Evolutionary conservation across 177 flowering plant species (phyloP), one percentile per base, ranked within the genome.

Genomic region (Telopea speciosissima): DNA sequence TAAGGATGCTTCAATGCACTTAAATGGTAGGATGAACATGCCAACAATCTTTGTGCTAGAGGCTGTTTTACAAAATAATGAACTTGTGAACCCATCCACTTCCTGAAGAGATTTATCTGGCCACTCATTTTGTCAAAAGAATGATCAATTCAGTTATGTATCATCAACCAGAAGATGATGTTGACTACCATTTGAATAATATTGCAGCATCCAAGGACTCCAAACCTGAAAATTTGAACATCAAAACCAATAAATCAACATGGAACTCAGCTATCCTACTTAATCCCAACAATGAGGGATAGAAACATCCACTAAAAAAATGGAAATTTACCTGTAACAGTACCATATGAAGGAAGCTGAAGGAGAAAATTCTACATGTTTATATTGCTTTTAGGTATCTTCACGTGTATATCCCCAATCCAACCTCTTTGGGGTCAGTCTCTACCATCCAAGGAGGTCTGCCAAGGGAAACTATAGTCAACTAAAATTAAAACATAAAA

Each of bases 401-500:
- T 89, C 81, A 90, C 8, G 84, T 36, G 26, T 89, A 92, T 75
- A 92, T 92, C 67, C 98, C 98, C 28, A 92, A 77, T 28, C 88
- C 88, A 28, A 90, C 13, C 83, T 90, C 94, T 76, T 89, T 90
- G 31, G 95, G 90, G 1, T 85, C 68, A 70, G 93, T 88, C 75
- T 92, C 98, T 49, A 90, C 89, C 96, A 87, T 90, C 98, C 98
- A 92, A 31, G 98, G 89, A 66, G 98, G 81, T 81, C 98, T 92
- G 82, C 69, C 6, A 10, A 62, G 64, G 63, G 12, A 24, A 64
- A 73, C 12, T 6, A 52, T 6, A 24, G 73, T 22, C 17, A 73
- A 63, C 8, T 45, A 31, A 44, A 24, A 14, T n/a, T n/a, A n/a
- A n/a, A n/a, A n/a, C n/a, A 26, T 16, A 7, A 63, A 44, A 33